These are phyloP conservation scores for Monosporascus sp. DNA, from an alignment of 2,329 filamentous ascomycete species.

Conservation along the genomic window DNA sequence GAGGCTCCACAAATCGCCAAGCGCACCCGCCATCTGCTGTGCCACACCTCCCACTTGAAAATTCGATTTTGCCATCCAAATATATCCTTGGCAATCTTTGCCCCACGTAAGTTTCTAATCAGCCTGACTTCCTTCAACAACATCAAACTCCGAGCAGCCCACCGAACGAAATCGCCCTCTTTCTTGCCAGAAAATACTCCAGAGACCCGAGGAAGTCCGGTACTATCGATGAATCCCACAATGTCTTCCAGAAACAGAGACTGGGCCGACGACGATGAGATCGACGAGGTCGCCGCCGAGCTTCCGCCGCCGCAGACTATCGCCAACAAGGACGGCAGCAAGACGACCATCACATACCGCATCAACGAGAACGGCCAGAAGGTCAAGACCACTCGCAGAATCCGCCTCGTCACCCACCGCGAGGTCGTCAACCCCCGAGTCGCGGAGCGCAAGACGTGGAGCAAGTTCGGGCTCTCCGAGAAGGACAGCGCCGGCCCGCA, in stretches of 20 bases:
- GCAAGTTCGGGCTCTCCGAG: constrained; percentile 87
- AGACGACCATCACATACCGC: constrained; percentile 86
- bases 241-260: constrained; percentile 39
- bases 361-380: constrained; percentile 93
- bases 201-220: neutral
- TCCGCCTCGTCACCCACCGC: constrained; percentile 86
- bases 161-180: neutral
- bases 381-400: constrained; percentile 93
- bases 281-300: constrained; percentile 62
- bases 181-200: neutral
- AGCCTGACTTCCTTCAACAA: neutral
- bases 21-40: neutral
- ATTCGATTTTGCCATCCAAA: neutral
- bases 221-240: neutral
- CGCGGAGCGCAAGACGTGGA: constrained; percentile 87
- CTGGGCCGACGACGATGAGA: constrained; percentile 95
- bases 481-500: constrained; percentile 80
- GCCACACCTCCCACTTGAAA: neutral
- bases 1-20: neutral
- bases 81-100: neutral
- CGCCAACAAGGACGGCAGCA: constrained; percentile 96
- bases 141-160: neutral
- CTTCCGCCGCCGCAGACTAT: constrained; percentile 85
- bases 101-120: neutral
- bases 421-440: constrained; percentile 95